A percentile compares a stretch with the other conserved stretches of the same genome.
Conservation (phyloP, 768 basidiomycete genomes). For the Lactarius deliciosus region DNA sequence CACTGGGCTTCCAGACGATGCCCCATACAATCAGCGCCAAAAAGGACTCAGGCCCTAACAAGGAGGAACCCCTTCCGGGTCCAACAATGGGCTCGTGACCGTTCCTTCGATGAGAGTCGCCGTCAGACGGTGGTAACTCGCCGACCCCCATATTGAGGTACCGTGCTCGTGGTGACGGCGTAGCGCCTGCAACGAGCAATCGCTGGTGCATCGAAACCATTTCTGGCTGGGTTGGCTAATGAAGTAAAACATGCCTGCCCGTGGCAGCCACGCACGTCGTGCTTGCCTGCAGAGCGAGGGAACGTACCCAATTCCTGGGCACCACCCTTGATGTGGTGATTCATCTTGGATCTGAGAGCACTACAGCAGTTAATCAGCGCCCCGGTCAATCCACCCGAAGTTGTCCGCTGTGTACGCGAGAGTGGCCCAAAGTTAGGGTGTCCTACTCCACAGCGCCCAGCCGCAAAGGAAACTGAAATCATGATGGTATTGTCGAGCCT, state of each 20-base stretch:
- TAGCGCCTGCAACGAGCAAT: conserved; percentile 1
- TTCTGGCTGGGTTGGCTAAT: neutral
- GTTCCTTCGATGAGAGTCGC: neutral
- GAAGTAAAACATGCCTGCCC: neutral
- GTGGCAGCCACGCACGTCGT: neutral
- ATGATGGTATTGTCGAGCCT: neutral
- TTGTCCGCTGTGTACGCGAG: neutral
- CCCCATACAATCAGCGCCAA: neutral
- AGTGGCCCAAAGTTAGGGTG: neutral
- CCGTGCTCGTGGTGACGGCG: neutral
- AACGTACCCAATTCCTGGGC: neutral
- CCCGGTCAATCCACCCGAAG: neutral
- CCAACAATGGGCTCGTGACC: neutral
- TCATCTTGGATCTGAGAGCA: neutral
- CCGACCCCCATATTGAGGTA: neutral
- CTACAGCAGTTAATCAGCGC: neutral
- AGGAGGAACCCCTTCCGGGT: neutral
- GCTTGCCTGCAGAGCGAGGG: neutral
- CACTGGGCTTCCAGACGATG: neutral
- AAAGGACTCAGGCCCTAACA: neutral
- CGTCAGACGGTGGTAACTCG: neutral
- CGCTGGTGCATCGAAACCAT: neutral
- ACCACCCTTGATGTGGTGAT: neutral
- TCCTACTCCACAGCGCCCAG: neutral
- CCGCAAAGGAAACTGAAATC: neutral